phyloP scores from a whole-genome alignment of 495 filamentous ascomycete genomes.

The Rusavskia elegans region DNA sequence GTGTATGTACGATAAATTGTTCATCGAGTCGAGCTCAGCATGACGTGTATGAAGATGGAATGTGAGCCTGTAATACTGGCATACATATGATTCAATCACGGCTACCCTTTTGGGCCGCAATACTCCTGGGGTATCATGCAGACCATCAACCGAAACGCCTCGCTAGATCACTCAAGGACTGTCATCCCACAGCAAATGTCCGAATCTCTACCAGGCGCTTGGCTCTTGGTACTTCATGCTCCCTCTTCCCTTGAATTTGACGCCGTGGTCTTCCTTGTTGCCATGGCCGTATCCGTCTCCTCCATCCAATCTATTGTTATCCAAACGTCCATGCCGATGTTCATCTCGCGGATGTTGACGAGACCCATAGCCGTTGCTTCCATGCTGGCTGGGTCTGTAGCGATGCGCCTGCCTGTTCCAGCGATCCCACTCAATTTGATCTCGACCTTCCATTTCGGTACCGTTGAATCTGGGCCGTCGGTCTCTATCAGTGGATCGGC shows the following conservation, averaged over 20 bases:
- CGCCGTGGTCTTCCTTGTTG: conserved; percentile 15
- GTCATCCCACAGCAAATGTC: background rate
- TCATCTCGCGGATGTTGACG: conserved; percentile 1
- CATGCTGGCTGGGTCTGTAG: background rate
- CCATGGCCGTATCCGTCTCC: conserved; percentile 1
- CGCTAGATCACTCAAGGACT: background rate
- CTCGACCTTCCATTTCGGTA: background rate
- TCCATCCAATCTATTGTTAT: background rate
- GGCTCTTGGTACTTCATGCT: conserved; percentile 27
- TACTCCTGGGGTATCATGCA: background rate
- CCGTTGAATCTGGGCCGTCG: background rate
- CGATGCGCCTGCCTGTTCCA: background rate
- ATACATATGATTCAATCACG: too few species aligned
- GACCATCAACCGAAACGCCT: background rate
- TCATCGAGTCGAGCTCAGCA: too few species aligned
- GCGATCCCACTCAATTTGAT: conserved; percentile 10
- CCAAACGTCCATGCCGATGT: background rate
- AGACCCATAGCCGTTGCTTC: too few species aligned
- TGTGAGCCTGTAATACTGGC: too few species aligned
- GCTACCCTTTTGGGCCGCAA: background rate
- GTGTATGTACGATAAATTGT: conserved; percentile 34
- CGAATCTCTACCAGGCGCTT: conserved; percentile 2
- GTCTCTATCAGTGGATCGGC: background rate
- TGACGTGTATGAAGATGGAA: background rate
- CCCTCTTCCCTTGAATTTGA: conserved; percentile 29